Percentiles rank a stretch among this genome's conserved stretches.
These are phyloP conservation scores for Hypoxylon intermedium DNA, from an alignment of 495 filamentous ascomycete species.

Conservation along the genomic window DNA sequence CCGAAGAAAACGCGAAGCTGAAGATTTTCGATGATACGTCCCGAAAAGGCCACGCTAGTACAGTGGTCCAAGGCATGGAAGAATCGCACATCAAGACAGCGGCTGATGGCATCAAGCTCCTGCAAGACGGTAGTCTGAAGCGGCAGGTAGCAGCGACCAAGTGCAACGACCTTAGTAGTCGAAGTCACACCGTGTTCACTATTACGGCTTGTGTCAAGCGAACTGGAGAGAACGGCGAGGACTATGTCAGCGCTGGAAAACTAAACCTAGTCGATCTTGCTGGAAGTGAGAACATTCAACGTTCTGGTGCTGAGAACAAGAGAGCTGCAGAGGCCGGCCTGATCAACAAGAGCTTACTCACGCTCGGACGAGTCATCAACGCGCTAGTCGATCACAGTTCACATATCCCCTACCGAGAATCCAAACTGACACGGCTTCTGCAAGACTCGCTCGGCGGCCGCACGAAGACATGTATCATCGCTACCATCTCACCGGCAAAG, in stretches of 20 bases:
- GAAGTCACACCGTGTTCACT: conserved; percentile 96
- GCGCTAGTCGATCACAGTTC: conserved; percentile 88
- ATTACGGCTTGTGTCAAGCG: conserved; percentile 88
- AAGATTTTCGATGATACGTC: conserved; percentile 95
- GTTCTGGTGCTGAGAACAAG: conserved; percentile 97
- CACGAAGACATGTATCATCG: conserved; percentile 98
- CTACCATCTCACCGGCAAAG: conserved; percentile 91
- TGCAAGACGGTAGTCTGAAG: conserved; percentile 89
- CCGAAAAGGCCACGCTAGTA: conserved; percentile 78
- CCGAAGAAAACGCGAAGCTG: conserved; percentile 81
- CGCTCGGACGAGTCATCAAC: conserved; percentile 95
- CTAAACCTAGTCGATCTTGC: conserved; percentile 95
- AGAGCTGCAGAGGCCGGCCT: conserved; percentile 92
- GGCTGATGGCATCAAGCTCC: conserved; percentile 79
- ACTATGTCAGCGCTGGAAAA: conserved; percentile 92
- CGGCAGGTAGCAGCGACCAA: conserved; percentile 97
- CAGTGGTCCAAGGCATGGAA: conserved; percentile 96
- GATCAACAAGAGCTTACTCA: conserved; percentile 97
- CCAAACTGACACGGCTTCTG: conserved; percentile 90
- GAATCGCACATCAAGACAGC: conserved; percentile 90
- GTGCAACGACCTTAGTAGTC: conserved; percentile 95
- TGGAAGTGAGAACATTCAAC: conserved; percentile 95
- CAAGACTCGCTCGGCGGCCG: conserved; percentile 95
- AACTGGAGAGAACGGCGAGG: conserved; percentile 77
- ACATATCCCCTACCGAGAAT: conserved; percentile 96